These are phyloP conservation scores for Nicotiana benthamiana DNA, from an alignment of 257 asterid species.

Conservation along the genomic window DNA sequence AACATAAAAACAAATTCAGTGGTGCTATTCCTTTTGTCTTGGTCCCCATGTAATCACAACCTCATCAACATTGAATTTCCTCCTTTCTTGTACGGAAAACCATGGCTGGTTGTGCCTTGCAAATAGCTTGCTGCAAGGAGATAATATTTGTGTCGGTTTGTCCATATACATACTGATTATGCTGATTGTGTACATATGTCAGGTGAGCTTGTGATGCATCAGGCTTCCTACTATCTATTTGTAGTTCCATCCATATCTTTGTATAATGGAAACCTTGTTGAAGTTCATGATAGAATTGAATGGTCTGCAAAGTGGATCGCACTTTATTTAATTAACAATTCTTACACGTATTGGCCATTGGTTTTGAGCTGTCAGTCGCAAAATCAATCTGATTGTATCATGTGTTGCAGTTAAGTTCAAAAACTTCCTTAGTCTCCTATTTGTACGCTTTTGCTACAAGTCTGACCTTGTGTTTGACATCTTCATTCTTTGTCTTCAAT, in stretches of 20 bases:
- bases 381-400: background rate
- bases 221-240: background rate
- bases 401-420: background rate
- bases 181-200: background rate
- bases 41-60: background rate
- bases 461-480: background rate
- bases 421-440: background rate
- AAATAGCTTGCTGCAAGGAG: background rate
- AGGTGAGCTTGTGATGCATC: background rate
- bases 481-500: background rate
- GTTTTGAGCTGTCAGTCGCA: background rate
- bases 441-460: background rate
- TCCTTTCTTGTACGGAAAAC: background rate
- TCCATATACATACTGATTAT: background rate
- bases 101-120: background rate
- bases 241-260: background rate
- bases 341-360: background rate
- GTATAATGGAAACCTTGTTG: background rate
- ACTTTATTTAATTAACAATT: background rate
- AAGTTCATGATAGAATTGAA: background rate
- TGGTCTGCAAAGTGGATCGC: background rate
- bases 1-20: background rate
- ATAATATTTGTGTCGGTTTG: background rate
- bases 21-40: background rate
- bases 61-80: background rate